A percentile compares a stretch with the other conserved stretches of the same genome.
Evolutionary conservation across 306 rosid genomes (phyloP).

Genomic region (Chamaecrista fasciculata): DNA sequence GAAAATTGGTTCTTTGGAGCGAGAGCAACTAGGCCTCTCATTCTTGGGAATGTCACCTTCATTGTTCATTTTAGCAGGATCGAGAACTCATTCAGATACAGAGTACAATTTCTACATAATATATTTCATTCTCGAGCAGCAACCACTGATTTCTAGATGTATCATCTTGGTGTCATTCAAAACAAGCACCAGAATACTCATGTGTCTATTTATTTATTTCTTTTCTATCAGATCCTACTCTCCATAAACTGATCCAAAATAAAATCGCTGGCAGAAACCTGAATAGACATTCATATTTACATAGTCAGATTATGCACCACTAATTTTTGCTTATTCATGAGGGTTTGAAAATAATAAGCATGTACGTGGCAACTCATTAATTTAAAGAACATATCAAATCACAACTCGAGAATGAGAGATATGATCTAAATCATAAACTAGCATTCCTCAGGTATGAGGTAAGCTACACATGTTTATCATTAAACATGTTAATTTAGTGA

Average conservation of each 20-base stretch:
- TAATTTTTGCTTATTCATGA: not conserved
- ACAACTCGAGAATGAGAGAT: not conserved
- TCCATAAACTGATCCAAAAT: not conserved
- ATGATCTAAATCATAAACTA: not conserved
- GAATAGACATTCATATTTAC: not conserved
- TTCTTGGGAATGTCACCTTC: not conserved
- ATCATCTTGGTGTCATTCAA: conserved; percentile 7
- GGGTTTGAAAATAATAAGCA: not conserved
- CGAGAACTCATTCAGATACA: conserved; percentile 24
- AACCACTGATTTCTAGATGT: not conserved
- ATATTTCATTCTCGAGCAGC: not conserved
- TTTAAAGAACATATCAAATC: not conserved
- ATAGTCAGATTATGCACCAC: not conserved
- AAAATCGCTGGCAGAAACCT: not conserved
- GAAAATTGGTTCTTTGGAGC: conserved; percentile 30
- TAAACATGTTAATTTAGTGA: not conserved
- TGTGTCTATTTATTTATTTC: conserved; percentile 4
- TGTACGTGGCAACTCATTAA: not conserved
- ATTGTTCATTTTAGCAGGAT: conserved; percentile 38
- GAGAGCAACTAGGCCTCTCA: not conserved
- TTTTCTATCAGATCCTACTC: not conserved
- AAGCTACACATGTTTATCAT: not conserved
- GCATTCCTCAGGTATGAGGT: not conserved
- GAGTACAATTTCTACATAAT: conserved; percentile 17
- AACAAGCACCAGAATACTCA: not conserved